These are phyloP conservation scores for Citropsis articulata DNA, from an alignment of 345 rosid genomes.

Conservation along the genomic window DNA sequence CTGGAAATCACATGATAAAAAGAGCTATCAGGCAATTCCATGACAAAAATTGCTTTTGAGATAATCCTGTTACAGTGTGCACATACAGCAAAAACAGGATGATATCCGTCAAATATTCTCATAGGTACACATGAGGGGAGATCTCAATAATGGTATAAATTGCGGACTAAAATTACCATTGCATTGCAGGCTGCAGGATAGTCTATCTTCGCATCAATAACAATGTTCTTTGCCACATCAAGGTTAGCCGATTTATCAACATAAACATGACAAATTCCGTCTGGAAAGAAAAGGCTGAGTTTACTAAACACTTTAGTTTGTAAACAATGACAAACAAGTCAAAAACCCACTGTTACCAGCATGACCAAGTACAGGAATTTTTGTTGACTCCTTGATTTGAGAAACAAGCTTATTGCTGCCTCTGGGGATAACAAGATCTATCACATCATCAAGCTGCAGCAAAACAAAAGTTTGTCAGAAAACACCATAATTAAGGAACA, in stretches of 20 bases:
- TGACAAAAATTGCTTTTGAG: not conserved
- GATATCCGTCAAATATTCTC: not conserved
- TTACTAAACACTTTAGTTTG: constrained; percentile 1
- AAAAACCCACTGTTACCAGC: constrained; percentile 55
- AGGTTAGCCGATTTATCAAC: constrained; percentile 81
- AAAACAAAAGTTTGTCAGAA: not conserved
- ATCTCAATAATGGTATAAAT: not conserved
- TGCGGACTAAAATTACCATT: constrained; percentile 51
- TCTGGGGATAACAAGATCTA: constrained; percentile 99
- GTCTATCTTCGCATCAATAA: constrained; percentile 88
- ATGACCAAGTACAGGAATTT: constrained; percentile 97
- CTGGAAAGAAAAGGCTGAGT: constrained; percentile 33
- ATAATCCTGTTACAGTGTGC: not conserved
- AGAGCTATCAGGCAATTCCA: not conserved
- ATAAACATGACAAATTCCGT: constrained; percentile 97
- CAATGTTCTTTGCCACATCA: constrained; percentile 77
- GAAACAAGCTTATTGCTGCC: constrained; percentile 98
- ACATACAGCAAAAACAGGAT: not conserved
- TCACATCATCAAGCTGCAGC: constrained; percentile 93
- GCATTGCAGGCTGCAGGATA: constrained; percentile 99
- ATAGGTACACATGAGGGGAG: not conserved
- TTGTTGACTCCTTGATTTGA: constrained; percentile 83
- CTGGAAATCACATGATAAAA: constrained; percentile 13
- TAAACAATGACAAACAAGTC: not conserved
- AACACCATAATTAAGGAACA: not conserved